A percentile compares a stretch with the other conserved stretches of the same genome.
Evolutionary conservation across 441 rosid species (phyloP).

Genomic region (Euphorbia corollata): DNA sequence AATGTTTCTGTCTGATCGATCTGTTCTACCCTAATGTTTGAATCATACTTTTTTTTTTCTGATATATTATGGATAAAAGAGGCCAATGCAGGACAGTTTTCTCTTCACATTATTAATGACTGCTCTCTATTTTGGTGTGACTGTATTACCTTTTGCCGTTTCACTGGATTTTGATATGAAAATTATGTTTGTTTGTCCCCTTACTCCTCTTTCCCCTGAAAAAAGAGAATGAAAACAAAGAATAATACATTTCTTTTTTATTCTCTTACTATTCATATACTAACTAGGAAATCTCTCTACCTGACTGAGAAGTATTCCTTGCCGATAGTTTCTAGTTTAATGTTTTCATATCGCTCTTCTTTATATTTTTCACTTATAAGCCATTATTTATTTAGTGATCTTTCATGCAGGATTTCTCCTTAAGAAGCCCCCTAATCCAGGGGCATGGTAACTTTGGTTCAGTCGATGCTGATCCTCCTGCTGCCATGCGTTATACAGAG

Average conservation of each 20-base stretch:
- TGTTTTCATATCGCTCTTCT: background rate
- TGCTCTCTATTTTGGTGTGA: background rate
- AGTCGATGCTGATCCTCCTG: slow-evolving; percentile 92
- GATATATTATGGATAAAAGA: background rate
- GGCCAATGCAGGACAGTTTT: no score
- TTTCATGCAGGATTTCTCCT: slow-evolving; percentile 60
- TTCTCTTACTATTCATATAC: background rate
- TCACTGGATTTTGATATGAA: background rate
- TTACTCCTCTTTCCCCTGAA: background rate
- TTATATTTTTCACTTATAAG: background rate
- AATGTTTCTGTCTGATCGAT: background rate
- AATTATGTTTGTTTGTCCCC: background rate
- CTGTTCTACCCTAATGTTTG: background rate
- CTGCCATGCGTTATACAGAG: slow-evolving; percentile 97
- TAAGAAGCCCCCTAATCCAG: slow-evolving; percentile 78
- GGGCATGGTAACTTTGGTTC: slow-evolving; percentile 99
- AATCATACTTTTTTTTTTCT: background rate
- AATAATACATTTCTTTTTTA: background rate
- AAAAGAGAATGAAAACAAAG: background rate
- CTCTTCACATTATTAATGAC: background rate
- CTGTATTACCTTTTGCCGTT: background rate
- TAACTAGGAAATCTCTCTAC: background rate
- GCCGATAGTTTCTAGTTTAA: background rate
- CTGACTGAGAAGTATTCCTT: background rate
- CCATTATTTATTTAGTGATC: slow-evolving; percentile 3